Conservation (phyloP, 805 yeast genomes). For the Cyberlindnera euphorbiiphila region DNA sequence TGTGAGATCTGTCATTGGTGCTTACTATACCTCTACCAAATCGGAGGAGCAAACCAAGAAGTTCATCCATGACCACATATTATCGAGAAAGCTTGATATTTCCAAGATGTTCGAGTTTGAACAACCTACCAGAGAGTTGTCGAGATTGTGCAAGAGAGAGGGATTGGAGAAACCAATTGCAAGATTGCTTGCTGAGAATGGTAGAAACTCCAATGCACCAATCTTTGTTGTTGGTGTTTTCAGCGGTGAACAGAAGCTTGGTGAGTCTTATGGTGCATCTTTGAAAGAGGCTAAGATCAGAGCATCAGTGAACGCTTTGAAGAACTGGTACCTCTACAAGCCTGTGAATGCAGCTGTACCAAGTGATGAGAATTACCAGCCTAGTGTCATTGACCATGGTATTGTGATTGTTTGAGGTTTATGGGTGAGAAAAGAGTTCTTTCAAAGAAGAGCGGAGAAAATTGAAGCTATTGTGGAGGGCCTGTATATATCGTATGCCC, state of each 20-base stretch:
- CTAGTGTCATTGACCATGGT: constrained; percentile 41
- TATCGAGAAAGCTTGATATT: constrained; percentile 79
- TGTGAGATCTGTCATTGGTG: constrained; percentile 81
- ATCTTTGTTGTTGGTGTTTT: constrained; percentile 90
- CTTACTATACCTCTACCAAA: constrained; percentile 64
- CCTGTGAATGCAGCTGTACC: constrained; percentile 67
- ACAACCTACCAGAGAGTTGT: constrained; percentile 82
- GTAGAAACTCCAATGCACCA: constrained; percentile 79
- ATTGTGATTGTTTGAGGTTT: constrained; percentile 36
- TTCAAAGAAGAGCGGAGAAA: no score
- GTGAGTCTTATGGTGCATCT: constrained; percentile 93
- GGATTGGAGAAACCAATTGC: constrained; percentile 71
- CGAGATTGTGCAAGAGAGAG: constrained; percentile 72
- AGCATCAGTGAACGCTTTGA: constrained; percentile 86
- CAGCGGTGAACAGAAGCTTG: constrained; percentile 75
- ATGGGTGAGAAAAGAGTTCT: no score
- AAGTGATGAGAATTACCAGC: constrained; percentile 45
- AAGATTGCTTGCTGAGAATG: constrained; percentile 87
- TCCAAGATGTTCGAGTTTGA: constrained; percentile 72
- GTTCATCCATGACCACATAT: constrained; percentile 70
- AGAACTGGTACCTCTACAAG: constrained; percentile 87
- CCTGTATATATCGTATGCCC: constrained; percentile 1
- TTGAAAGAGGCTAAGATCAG: constrained; percentile 88
- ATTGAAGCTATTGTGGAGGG: no score
- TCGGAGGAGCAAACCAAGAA: constrained; percentile 55